Evolutionary conservation across 495 filamentous ascomycete species (phyloP), one percentile per base, ranked within the genome.

Genomic region (Lophium mytilinum): DNA sequence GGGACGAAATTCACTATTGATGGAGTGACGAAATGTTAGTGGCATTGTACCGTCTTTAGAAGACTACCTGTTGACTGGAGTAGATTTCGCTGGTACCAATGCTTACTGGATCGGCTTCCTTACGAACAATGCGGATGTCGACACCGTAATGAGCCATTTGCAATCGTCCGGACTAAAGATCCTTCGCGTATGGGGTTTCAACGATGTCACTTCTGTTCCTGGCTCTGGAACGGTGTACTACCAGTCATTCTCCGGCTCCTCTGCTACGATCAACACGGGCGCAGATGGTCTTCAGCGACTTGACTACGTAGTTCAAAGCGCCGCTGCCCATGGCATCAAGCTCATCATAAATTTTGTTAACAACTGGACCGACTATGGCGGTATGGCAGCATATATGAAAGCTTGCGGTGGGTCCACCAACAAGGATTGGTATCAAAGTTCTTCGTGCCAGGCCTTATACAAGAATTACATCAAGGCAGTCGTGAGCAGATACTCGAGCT

Each of bases 101-200:
- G 71, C 79, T 45, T 90, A 89, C 75, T 90, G 84, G 85, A 79
- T 88, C 58, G 72, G 77, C 15, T 88, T 88, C 72, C 76, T 88
- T 19, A 80, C 73, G 17, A 81, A 80, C 66, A 75, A 80, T 57
- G 70, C 66, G n/a, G 83, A 88, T 64, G 79, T 87, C 9, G 81
- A 58, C n/a, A 33, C 34, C 39, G 47, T 58, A 46, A 57, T 67
- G 52, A 24, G 17, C 12, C 43, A 57, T 37, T 47, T 75, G 52
- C 56, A 72, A 43, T 64, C 71, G 19, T 76, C 83, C 11, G 83
- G 82, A 1, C 75, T 87, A 52, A 84, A 84, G 61, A 82, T 88
- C 62, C 71, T 87, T 37, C 81, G 86, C 10, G 75, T 86, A 52
- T 88, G 86, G 85, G 85, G 83, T 0, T 89, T 89, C 73, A 84